Base-by-base conservation (phyloP, 768 basidiomycete species). In the Tylopilus intermedius region DNA sequence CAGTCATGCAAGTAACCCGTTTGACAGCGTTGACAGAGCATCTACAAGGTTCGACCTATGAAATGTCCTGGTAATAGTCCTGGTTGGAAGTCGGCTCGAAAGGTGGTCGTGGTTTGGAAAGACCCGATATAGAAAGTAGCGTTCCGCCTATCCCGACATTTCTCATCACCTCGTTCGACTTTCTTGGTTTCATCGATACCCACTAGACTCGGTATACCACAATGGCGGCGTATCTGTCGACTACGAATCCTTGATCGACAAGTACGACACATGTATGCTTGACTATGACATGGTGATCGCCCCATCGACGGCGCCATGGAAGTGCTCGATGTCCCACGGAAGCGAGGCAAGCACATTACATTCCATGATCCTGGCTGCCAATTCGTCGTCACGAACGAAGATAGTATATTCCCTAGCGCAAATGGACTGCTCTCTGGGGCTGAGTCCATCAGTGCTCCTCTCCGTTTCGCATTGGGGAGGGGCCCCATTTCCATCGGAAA, bases 251-350 rank as follows among this genome's bases (percentile, higher is more conserved):
- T 62, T 85, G 27, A 57, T 85, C 58, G 74, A 80, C 60, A 76
- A 79, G 64, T 93, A 88, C 67, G 94, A 97, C 66, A 95, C 94
- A 26, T 95, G 93, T 84, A 79, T 97, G 71, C 90, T 96, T 58
- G 94, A 97, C 71, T 97, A 32, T 97, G 94, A 90, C 82, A 84
- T 51, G 94, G 89, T 14, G 86, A 88, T 69, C 75, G 77, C 45
- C 73, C 88, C 29, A 81, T 94, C 60, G 85, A 90, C 14, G 91
- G 91, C 8, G 86, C 83, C 2, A 71, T 81, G 39, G 81, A 92
- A 42, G 90, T 91, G 18, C 75, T 97, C 58, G 72, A 76, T 45
- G 72, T 86, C 53, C 73, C 96, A 58, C 81, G 94, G 56, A 74
- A 75, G 54, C 77, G 77, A 68, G 85, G 92, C 90, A 71, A 63